Base-by-base conservation (phyloP, 768 basidiomycete species). In the Trichaptum fuscoviolaceum region DNA sequence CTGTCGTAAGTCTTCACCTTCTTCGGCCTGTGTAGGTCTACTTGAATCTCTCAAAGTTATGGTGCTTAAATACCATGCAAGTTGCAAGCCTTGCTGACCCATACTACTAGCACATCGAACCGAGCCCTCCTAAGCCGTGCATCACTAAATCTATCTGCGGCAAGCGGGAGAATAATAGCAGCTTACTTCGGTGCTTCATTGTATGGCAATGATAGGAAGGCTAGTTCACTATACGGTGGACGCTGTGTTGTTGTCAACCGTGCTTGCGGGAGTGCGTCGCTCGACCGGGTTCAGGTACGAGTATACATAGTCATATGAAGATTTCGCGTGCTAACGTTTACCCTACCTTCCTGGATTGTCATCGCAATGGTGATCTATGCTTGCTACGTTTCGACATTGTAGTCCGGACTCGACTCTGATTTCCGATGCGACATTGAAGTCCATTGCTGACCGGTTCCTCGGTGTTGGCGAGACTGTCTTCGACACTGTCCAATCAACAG, bases 201-300 rank as follows among this genome's bases (percentile, higher is more conserved):
- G 42, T 52, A 52, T 52, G 42, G 42, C 59, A n/a, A 88, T 88
- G 82, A 79, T 92, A 35, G 95, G 93, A 70, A 85, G 87, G 76
- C 76, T 97, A 20, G 77, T 89, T 35, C 95, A 96, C 76, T 95
- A 92, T 71, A 84, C 91, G 26, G 78, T 92, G 60, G 96, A 98
- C 74, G 91, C 90, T 17, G 85, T 93, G 63, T 82, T 98, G 35
- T 70, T 98, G 42, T 95, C 95, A 18, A 93, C 96, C 15, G 84
- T 98, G 7, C 77, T 96, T 57, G 96, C 96, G 52, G 96, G 96
- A 34, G 89, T 99, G 67, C 88, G 89, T 75, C 87, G 93, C 67
- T 90, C 94, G 20, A 96, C 90, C 67, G 96, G 96, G 36, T 95
- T 94, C 79, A 78, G 84, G 96, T 97, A 74, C 77, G 95, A 89